These are phyloP conservation scores for Cryptosporidium sp. DNA, from an alignment of 169 alveolate species.

Conservation along the genomic window DNA sequence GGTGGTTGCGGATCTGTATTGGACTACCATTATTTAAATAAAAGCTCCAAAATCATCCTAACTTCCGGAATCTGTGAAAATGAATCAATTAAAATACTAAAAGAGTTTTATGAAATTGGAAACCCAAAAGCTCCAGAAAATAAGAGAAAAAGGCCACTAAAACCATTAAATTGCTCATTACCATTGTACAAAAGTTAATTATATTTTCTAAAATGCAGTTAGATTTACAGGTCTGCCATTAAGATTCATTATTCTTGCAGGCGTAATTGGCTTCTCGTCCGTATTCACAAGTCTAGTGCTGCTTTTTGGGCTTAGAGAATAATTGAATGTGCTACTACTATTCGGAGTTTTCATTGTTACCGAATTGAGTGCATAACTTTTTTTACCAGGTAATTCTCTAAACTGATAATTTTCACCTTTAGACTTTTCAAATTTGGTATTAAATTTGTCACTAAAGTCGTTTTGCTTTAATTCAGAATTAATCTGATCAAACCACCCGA, in stretches of 20 bases:
- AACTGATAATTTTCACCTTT: neutral
- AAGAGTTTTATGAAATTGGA: constrained; percentile 56
- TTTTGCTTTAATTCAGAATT: neutral
- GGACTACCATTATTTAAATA: constrained; percentile 6
- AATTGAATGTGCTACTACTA: constrained; percentile 2
- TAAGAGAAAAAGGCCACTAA: constrained; percentile 62
- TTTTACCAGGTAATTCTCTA: neutral
- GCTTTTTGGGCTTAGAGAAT: constrained; percentile 47
- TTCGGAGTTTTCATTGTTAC: constrained; percentile 7
- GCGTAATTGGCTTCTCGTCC: constrained; percentile 65
- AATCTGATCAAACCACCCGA: constrained; percentile 36
- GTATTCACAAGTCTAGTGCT: constrained; percentile 23
- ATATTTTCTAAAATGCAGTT: constrained; percentile 52
- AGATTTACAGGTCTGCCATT: constrained; percentile 57
- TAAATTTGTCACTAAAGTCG: neutral
- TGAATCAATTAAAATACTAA: constrained; percentile 40
- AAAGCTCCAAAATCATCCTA: neutral
- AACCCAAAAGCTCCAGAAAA: constrained; percentile 74
- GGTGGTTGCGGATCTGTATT: constrained; percentile 75
- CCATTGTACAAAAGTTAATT: neutral
- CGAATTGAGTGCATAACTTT: neutral
- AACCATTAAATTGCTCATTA: neutral
- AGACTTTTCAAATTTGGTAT: neutral
- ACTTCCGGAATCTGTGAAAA: constrained; percentile 46
- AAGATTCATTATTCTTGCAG: constrained; percentile 38